These are phyloP conservation scores for Diaporthe velutina DNA, from an alignment of 2,329 filamentous ascomycete species.

Conservation along the genomic window DNA sequence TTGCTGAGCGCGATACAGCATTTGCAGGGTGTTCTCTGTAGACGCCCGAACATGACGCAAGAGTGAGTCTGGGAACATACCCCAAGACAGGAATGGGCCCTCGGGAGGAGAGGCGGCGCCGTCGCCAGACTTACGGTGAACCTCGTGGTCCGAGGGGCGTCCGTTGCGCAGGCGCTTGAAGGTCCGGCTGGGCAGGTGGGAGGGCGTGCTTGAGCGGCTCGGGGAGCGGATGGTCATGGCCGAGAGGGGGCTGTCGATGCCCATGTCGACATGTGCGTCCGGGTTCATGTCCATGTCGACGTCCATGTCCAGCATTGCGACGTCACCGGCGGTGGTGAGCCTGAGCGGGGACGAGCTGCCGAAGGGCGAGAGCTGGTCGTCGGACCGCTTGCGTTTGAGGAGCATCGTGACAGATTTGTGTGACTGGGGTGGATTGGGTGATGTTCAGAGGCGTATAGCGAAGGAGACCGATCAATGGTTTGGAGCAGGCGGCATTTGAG, in stretches of 20 bases:
- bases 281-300: constrained; percentile 16
- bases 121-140: constrained; percentile 63
- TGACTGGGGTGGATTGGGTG: background rate
- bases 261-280: constrained; percentile 42
- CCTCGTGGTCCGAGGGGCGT: constrained; percentile 66
- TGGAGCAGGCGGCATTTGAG: background rate
- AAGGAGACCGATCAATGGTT: background rate
- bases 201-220: constrained; percentile 50
- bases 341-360: constrained; percentile 57
- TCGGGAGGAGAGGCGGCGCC: too few relatives aligned
- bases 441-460: background rate
- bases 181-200: constrained; percentile 68
- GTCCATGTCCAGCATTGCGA: constrained; percentile 45
- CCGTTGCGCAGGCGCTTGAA: constrained; percentile 72
- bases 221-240: constrained; percentile 46
- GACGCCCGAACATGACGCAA: constrained; percentile 1
- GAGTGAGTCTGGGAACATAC: background rate
- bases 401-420: constrained; percentile 55
- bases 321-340: constrained; percentile 43
- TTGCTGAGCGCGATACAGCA: constrained; percentile 69
- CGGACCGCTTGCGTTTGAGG: constrained; percentile 75
- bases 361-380: constrained; percentile 64
- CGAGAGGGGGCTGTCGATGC: constrained; percentile 47
- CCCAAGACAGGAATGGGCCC: constrained; percentile 27
- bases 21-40: constrained; percentile 67